phyloP scores from a whole-genome alignment of 2,329 filamentous ascomycete genomes.

The Ampelomyces quisqualis region DNA sequence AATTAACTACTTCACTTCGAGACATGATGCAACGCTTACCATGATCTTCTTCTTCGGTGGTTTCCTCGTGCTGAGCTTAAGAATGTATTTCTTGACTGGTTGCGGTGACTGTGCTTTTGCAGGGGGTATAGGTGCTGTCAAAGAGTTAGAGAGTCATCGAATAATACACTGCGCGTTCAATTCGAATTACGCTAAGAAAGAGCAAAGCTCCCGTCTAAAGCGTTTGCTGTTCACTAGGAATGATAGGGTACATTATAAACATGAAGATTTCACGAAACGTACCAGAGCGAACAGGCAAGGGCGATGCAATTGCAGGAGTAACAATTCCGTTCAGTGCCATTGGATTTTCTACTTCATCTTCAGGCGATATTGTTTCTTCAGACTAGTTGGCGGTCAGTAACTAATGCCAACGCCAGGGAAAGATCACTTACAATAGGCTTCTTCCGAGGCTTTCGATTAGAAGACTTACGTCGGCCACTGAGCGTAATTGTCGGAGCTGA shows the following conservation, averaged over 20 bases:
- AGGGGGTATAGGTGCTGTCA: too few relatives aligned
- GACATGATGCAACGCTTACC: constrained; percentile 15
- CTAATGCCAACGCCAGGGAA: background rate
- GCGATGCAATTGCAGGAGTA: constrained; percentile 17
- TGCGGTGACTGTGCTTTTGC: too few relatives aligned
- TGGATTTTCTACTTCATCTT: constrained; percentile 32
- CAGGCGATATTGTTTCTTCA: constrained; percentile 32
- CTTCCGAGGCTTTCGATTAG: constrained; percentile 29
- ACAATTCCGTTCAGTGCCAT: constrained; percentile 20
- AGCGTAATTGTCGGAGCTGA: constrained; percentile 12
- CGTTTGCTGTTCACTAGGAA: constrained; percentile 1
- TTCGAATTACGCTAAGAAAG: too few relatives aligned
- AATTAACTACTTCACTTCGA: constrained; percentile 8
- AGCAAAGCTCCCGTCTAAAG: too few relatives aligned
- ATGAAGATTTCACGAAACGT: constrained; percentile 17
- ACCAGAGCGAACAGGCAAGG: constrained; percentile 30
- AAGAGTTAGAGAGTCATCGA: constrained; percentile 15
- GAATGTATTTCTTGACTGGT: constrained; percentile 27
- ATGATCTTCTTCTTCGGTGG: constrained; percentile 26
- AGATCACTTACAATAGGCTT: constrained; percentile 31
- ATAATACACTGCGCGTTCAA: too few relatives aligned
- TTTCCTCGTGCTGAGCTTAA: constrained; percentile 23
- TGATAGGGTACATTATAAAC: constrained; percentile 8
- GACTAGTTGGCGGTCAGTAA: constrained; percentile 20
- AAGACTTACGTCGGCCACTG: constrained; percentile 30